phyloP scores from a whole-genome alignment of 208 protist genomes.

The Crithidia acanthocephali region DNA sequence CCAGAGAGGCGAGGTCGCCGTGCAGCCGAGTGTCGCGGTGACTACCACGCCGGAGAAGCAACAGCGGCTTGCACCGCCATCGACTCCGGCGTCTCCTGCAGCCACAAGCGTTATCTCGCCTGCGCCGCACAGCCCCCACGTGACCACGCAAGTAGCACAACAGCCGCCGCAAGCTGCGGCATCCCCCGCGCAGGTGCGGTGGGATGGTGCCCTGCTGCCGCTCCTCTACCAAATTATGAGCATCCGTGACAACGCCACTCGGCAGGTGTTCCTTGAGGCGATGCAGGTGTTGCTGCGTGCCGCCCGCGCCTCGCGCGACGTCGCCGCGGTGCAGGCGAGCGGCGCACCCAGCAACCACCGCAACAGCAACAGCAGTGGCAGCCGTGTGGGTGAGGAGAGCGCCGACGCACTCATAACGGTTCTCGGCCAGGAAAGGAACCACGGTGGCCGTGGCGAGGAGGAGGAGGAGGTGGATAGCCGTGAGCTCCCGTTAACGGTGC shows the following conservation, averaged over 20 bases:
- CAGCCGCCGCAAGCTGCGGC: not conserved
- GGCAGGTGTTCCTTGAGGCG: conserved; percentile 57
- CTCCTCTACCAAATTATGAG: conserved; percentile 50
- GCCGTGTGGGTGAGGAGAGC: not conserved
- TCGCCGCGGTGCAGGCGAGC: not conserved
- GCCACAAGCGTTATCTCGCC: not conserved
- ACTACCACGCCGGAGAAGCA: conserved; percentile 13
- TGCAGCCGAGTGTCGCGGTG: not conserved
- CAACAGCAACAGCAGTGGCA: not conserved
- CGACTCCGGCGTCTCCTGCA: not conserved
- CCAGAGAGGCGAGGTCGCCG: not conserved
- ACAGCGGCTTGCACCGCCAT: no score
- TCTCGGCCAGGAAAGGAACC: not conserved
- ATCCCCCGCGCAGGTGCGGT: conserved; percentile 15
- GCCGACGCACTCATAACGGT: not conserved
- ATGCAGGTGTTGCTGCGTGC: conserved; percentile 69
- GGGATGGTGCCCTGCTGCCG: conserved; percentile 57
- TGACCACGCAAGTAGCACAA: not conserved
- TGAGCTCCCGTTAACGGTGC: conserved; percentile 36
- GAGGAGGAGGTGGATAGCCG: not conserved
- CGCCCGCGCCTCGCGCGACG: conserved; percentile 40
- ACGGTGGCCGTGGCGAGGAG: not conserved
- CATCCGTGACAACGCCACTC: conserved; percentile 56
- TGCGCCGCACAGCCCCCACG: not conserved
- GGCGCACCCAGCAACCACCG: not conserved